These are phyloP conservation scores for Rhizopogon parksii DNA, from an alignment of 1,284 basidiomycete genomes.

Conservation along the genomic window DNA sequence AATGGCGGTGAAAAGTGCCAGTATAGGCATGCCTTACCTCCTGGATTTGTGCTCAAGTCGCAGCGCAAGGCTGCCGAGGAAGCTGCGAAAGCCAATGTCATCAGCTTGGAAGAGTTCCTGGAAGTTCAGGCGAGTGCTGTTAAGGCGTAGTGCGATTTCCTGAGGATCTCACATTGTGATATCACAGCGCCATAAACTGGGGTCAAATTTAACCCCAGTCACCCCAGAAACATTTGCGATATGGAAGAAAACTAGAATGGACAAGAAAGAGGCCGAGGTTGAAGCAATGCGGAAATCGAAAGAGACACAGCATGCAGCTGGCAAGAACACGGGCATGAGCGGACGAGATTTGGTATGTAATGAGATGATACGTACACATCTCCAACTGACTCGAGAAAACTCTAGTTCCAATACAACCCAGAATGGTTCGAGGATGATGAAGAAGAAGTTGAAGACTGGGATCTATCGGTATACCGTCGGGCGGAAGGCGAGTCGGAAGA, in stretches of 20 bases:
- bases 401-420: constrained; percentile 89
- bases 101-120: constrained; percentile 94
- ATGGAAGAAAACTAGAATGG: constrained; percentile 92
- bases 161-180: constrained; percentile 9
- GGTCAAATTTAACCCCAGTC: constrained; percentile 90
- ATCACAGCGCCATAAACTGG: constrained; percentile 85
- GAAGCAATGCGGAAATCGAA: constrained; percentile 84
- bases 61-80: constrained; percentile 83
- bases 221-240: constrained; percentile 87
- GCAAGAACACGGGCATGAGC: constrained; percentile 91
- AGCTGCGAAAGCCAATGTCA: constrained; percentile 82
- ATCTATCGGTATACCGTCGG: constrained; percentile 56
- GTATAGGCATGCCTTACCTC: constrained; percentile 93
- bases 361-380: constrained; percentile 4
- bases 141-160: not conserved
- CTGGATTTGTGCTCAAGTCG: constrained; percentile 91
- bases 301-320: constrained; percentile 76
- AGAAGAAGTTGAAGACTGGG: constrained; percentile 69
- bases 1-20: constrained; percentile 85
- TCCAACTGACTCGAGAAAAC: constrained; percentile 9
- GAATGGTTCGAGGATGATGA: constrained; percentile 91
- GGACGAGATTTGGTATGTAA: constrained; percentile 84
- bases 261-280: constrained; percentile 86
- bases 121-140: constrained; percentile 77
- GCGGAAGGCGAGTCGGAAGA: constrained; percentile 55